phyloP scores from a whole-genome alignment of 1,284 basidiomycete species.

The Puccinia polysora region DNA sequence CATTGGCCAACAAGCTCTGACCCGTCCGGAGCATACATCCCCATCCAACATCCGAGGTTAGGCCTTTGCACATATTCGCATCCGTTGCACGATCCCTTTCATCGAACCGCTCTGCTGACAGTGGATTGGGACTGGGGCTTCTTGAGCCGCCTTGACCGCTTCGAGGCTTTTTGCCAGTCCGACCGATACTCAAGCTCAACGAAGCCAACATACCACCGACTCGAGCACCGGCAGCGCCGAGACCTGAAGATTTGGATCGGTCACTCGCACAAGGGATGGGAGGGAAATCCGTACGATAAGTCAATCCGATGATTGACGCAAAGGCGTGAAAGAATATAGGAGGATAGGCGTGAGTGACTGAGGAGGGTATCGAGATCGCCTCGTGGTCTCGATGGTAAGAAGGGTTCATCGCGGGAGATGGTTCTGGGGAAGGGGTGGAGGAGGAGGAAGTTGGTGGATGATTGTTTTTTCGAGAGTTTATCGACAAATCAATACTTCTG shows the following conservation, averaged over 20 bases:
- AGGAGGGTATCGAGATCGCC: background rate
- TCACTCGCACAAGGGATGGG: constrained; percentile 69
- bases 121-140: constrained; percentile 28
- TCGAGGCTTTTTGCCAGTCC: constrained; percentile 58
- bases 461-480: constrained; percentile 54
- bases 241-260: constrained; percentile 57
- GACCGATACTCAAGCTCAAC: constrained; percentile 54
- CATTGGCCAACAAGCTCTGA: constrained; percentile 84
- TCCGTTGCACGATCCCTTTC: constrained; percentile 15
- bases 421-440: constrained; percentile 14
- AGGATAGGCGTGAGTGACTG: constrained; percentile 63
- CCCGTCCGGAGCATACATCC: constrained; percentile 96
- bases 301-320: constrained; percentile 78
- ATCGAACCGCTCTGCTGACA: background rate
- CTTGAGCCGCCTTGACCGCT: constrained; percentile 50
- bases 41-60: constrained; percentile 94
- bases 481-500: constrained; percentile 5
- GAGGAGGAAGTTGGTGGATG: constrained; percentile 44
- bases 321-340: constrained; percentile 83
- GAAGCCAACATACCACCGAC: constrained; percentile 47
- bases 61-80: constrained; percentile 58
- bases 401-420: constrained; percentile 17
- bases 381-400: constrained; percentile 3
- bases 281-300: constrained; percentile 81
- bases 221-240: constrained; percentile 49